Base-by-base conservation (phyloP, 2,329 filamentous ascomycete species). In the Xylaria sp. region DNA sequence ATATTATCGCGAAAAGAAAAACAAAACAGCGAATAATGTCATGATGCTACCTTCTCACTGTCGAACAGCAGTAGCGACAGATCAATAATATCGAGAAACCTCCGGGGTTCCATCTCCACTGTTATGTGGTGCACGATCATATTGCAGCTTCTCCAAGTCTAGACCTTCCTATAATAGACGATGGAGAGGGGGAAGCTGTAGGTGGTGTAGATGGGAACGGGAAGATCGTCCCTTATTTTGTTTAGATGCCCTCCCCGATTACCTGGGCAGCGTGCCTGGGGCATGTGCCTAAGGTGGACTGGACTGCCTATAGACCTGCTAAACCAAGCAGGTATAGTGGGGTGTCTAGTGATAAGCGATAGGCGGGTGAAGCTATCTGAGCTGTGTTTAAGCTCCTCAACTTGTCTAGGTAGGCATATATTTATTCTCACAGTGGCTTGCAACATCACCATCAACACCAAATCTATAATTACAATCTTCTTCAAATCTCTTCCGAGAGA, bases 91-190 rank as follows among this genome's bases (percentile, higher is more conserved):
- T 10, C 32, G 8, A 10, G 25, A 18, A 29, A 9, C 1, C 40
- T 54, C 18, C 27, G 51, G 53, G 32, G 32, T 9, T 53, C 50
- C 51, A 60, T 58, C 58, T 48, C 63, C 63, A 67, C 59, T 21
- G 51, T 13, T 42, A 65, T 69, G 63, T 58, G n/a, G 51, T 65
- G 66, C 58, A 53, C 57, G 57, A 65, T 68, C 54, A 60, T 64
- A 55, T 62, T 65, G 66, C 62, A 69, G 50, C 61, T 69, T 51
- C 57, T 62, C 65, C 60, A 48, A 68, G 40, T 54, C 47, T 8
- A 18, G 65, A 69, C 66, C 66, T 69, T 69, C 66, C 66, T 65
- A 69, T 42, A 32, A 48, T 12, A 69, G 61, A 62, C n/a, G 25
- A 53, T 6, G 42, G 37, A 25, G 50, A 42, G 61, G 61, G 57